A percentile compares a stretch with the other conserved stretches of the same genome.
These are phyloP conservation scores for Heracleum sosnowskyi DNA, from an alignment of 129 eudicot species.

Conservation along the genomic window DNA sequence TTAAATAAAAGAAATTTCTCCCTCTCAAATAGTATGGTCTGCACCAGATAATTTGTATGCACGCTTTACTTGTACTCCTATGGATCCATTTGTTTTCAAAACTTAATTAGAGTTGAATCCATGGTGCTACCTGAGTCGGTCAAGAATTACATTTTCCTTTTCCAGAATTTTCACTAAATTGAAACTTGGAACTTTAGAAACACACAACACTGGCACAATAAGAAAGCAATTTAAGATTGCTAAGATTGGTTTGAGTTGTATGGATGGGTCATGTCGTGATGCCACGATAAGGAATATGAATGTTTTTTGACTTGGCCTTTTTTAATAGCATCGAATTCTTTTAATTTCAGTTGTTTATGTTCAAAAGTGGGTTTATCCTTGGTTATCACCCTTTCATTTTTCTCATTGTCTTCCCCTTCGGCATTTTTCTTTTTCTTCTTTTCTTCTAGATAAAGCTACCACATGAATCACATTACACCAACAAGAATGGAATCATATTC, in stretches of 20 bases:
- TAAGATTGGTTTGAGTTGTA: neutral
- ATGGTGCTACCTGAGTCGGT: neutral
- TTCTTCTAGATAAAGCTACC: slow-evolving; percentile 50
- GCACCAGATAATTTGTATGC: too few relatives aligned
- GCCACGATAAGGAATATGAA: neutral
- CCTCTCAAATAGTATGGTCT: too few relatives aligned
- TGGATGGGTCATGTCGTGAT: neutral
- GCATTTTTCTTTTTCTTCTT: slow-evolving; percentile 12
- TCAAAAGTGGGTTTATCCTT: slow-evolving; percentile 40
- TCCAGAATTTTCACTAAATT: neutral
- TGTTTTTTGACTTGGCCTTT: neutral
- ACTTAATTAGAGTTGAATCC: neutral
- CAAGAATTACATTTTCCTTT: neutral
- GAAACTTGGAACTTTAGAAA: neutral
- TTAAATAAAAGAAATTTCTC: too few relatives aligned
- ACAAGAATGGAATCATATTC: slow-evolving; percentile 13
- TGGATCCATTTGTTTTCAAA: neutral
- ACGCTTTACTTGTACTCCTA: too few relatives aligned
- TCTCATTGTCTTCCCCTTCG: slow-evolving; percentile 10
- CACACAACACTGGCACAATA: neutral
- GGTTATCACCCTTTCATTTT: slow-evolving; percentile 25
- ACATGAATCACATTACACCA: slow-evolving; percentile 22
- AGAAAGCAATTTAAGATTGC: neutral
- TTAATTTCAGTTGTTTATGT: too few relatives aligned
- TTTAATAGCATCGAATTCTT: slow-evolving; percentile 28